phyloP scores from a whole-genome alignment of 495 filamentous ascomycete species.

The Aspergillus coremiiformis region DNA sequence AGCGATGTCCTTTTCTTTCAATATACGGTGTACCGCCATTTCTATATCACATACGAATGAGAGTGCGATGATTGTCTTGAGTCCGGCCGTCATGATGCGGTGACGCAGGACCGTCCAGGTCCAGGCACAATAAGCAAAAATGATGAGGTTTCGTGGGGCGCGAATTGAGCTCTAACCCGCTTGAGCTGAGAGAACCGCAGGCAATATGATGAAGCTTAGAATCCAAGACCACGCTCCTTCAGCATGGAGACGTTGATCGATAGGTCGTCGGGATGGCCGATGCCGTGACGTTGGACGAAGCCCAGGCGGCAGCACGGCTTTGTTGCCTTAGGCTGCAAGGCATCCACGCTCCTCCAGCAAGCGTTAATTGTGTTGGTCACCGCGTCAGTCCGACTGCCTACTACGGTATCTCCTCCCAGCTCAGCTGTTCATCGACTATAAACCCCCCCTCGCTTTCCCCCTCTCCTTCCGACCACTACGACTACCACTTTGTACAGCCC shows the following conservation, averaged over 20 bases:
- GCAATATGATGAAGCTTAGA: neutral
- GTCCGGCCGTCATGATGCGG: conserved; percentile 73
- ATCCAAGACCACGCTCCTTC: neutral
- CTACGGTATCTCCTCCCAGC: neutral
- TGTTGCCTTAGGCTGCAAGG: conserved; percentile 33
- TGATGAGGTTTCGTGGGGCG: neutral
- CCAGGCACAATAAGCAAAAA: neutral
- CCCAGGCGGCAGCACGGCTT: conserved; percentile 23
- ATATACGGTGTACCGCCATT: neutral
- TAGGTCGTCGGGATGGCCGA: neutral
- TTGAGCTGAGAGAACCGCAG: neutral
- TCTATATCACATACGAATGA: conserved; percentile 64
- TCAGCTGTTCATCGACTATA: neutral
- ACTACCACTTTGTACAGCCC: neutral
- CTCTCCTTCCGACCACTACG: neutral
- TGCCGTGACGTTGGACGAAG: conserved; percentile 27
- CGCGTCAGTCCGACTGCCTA: neutral
- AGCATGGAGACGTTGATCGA: neutral
- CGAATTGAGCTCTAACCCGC: neutral
- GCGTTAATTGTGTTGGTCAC: neutral
- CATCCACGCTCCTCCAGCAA: neutral
- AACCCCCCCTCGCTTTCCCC: conserved; percentile 1
- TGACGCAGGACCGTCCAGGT: conserved; percentile 17
- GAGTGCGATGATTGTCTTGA: conserved; percentile 97
- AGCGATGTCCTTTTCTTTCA: conserved; percentile 1